These are phyloP conservation scores for Fusarium udum DNA, from an alignment of 2,329 filamentous ascomycete genomes.

Conservation along the genomic window DNA sequence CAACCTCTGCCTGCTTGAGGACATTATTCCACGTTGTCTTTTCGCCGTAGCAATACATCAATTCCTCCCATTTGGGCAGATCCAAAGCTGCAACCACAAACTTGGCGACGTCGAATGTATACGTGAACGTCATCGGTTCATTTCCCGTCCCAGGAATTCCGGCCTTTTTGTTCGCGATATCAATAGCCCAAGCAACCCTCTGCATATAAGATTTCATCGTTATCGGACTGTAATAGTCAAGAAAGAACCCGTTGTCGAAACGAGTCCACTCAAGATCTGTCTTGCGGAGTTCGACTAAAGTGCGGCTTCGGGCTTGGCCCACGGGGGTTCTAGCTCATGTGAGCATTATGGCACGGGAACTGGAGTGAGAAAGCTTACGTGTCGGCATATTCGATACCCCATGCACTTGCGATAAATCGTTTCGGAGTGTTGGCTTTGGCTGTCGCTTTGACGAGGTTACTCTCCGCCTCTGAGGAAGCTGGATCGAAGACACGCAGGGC, in stretches of 20 bases:
- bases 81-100: background rate
- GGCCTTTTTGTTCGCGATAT: background rate
- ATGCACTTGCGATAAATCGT: background rate
- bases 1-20: background rate
- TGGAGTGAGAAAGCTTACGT: background rate
- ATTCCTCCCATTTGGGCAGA: background rate
- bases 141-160: background rate
- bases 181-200: background rate
- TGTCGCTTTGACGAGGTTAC: background rate
- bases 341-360: background rate
- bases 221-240: background rate
- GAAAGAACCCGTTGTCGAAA: background rate
- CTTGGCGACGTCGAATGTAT: background rate
- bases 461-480: background rate
- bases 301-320: background rate
- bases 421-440: fast-evolving
- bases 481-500: background rate
- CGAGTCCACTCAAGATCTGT: background rate
- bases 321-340: background rate
- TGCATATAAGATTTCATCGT: background rate
- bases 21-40: background rate
- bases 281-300: background rate
- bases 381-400: background rate
- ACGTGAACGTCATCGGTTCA: background rate
- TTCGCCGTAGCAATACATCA: background rate